Evolutionary conservation across 768 basidiomycete species (phyloP).

Genomic region (Termitomyces sp.): DNA sequence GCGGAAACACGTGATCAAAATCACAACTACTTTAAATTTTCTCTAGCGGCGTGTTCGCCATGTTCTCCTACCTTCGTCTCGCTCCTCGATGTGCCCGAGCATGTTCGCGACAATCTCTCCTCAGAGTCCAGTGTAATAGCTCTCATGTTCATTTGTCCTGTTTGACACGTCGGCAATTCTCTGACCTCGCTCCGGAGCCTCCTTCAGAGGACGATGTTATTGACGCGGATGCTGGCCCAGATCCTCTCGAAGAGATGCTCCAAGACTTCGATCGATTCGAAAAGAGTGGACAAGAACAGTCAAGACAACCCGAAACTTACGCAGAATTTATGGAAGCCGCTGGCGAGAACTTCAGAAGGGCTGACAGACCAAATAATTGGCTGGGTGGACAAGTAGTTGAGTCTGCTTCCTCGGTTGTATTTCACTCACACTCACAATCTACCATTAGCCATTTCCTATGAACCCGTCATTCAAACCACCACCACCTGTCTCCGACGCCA

Average conservation of each 20-base stretch:
- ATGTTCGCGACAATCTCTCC: constrained; percentile 23
- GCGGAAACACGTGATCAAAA: constrained; percentile 25
- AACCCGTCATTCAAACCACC: constrained; percentile 84
- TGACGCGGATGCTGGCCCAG: constrained; percentile 1
- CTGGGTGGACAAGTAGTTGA: constrained; percentile 55
- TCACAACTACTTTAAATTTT: constrained; percentile 29
- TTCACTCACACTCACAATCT: constrained; percentile 4
- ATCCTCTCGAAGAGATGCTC: constrained; percentile 12
- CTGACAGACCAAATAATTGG: constrained; percentile 55
- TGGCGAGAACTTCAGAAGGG: constrained; percentile 39
- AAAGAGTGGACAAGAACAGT: neutral
- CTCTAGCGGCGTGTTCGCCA: constrained; percentile 18
- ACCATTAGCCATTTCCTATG: constrained; percentile 76
- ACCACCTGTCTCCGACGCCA: constrained; percentile 62
- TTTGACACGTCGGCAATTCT: neutral
- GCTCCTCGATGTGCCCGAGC: constrained; percentile 25
- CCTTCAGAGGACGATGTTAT: constrained; percentile 19
- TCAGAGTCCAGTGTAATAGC: constrained; percentile 22
- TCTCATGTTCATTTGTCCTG: constrained; percentile 19
- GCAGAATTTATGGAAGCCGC: constrained; percentile 39
- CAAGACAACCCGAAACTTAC: constrained; percentile 26
- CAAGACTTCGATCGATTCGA: constrained; percentile 5
- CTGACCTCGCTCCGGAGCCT: constrained; percentile 24
- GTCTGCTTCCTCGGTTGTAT: constrained; percentile 25
- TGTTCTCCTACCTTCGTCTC: constrained; percentile 32